These are phyloP conservation scores for Blastosporella zonata DNA, from an alignment of 1,284 basidiomycete genomes.

Conservation along the genomic window DNA sequence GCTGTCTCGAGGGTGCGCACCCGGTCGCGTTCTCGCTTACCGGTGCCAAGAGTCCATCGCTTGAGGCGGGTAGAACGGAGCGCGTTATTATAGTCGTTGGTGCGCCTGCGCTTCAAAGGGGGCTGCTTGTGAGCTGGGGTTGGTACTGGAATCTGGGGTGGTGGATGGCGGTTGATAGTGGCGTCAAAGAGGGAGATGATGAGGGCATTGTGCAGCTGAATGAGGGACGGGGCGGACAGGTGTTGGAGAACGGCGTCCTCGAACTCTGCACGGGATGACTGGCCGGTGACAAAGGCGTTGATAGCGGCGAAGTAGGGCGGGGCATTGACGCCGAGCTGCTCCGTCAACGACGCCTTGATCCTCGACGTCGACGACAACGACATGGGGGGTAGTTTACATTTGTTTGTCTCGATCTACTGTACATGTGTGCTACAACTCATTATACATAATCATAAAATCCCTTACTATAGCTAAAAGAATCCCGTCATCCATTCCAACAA, in stretches of 20 bases:
- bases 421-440: slow-evolving; percentile 3
- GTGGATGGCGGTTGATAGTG: slow-evolving; percentile 57
- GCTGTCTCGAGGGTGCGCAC: slow-evolving; percentile 48
- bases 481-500: slow-evolving; percentile 18
- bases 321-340: slow-evolving; percentile 59
- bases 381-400: slow-evolving; percentile 41
- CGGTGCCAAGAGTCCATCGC: slow-evolving; percentile 68
- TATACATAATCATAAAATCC: not conserved
- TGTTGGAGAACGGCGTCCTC: slow-evolving; percentile 65
- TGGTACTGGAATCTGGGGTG: slow-evolving; percentile 58
- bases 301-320: slow-evolving; percentile 60
- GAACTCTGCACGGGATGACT: slow-evolving; percentile 70
- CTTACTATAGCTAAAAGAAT: slow-evolving; percentile 18
- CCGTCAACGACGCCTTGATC: slow-evolving; percentile 64
- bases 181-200: slow-evolving; percentile 79
- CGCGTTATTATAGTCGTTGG: slow-evolving; percentile 45
- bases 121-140: slow-evolving; percentile 52
- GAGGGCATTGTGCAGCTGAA: slow-evolving; percentile 77
- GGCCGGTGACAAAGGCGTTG: slow-evolving; percentile 63
- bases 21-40: slow-evolving; percentile 70
- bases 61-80: slow-evolving; percentile 67
- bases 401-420: slow-evolving; percentile 13
- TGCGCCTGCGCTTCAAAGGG: slow-evolving; percentile 66
- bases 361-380: slow-evolving; percentile 74
- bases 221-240: slow-evolving; percentile 62